Evolutionary conservation across 805 yeast species (phyloP), one percentile per base, ranked within the genome.

Genomic region (Peterozyma xylosa): DNA sequence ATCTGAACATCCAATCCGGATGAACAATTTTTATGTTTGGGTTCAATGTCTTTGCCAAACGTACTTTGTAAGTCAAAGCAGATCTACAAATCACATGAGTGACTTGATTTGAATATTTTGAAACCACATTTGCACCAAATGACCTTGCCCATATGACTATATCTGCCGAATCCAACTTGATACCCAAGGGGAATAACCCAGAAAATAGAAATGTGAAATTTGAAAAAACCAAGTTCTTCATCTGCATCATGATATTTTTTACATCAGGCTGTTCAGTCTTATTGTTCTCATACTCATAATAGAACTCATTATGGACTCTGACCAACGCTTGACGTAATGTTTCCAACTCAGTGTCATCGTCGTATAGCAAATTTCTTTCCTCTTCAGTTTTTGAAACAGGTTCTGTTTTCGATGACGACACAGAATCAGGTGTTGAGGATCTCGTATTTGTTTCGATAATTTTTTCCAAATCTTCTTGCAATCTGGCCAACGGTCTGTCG

Each of bases 121-220:
- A 69, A 1, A 83, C 83, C 7, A 91, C 89, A 2, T 70, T 70
- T 0, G 96, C 97, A 1, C 99, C 99, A 70, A 91, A 91, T 43
- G 90, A 86, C 41, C 76, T 75, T 11, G 91, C 86, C 97, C 98
- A 91, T 17, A 82, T 78, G 1, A 90, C 96, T 37, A 93, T 86
- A 57, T 88, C 96, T 3, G 95, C 93, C 32, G 72, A 65, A 42
- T 83, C 81, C 14, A 86, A 64, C 43, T 78, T 74, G 11, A 81
- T 71, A 1, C 93, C 93, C n/a, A 87, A 58, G 1, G 97, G 97
- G 17, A 93, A 73, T n/a, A 91, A 71, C 0, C 98, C 97, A 3
- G 96, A 84, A 52, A 93, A 83, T 15, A 91, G 71, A 44, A 93
- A 76, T 2, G 78, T 76, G 38, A 81, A 74, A 6, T 82, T 90